Evolutionary conservation across 1,284 basidiomycete genomes (phyloP).

Genomic region (Volvariella surrecta): DNA sequence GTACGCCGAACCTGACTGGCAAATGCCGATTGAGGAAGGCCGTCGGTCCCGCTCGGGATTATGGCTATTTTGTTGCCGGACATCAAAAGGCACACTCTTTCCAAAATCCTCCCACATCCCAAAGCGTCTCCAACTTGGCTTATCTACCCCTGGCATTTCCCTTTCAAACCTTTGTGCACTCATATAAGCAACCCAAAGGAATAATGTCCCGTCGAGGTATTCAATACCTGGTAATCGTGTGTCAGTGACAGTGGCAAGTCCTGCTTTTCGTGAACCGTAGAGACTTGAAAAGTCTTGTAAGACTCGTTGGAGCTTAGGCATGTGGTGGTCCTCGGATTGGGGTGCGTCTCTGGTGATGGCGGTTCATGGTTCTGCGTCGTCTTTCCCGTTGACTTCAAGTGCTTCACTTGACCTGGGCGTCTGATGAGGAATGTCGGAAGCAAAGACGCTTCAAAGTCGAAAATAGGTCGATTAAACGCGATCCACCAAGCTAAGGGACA

Average conservation of each 20-base stretch:
- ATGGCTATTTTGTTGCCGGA: too few species aligned
- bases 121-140: too few species aligned
- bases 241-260: constrained; percentile 11
- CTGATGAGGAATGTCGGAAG: constrained; percentile 18
- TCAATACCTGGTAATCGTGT: constrained; percentile 12
- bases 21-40: too few species aligned
- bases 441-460: constrained; percentile 33
- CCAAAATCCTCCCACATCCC: too few species aligned
- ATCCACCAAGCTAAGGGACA: constrained; percentile 31
- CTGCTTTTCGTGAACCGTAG: constrained; percentile 32
- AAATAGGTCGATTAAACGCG: constrained; percentile 27
- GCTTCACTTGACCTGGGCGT: constrained; percentile 22
- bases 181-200: constrained; percentile 43
- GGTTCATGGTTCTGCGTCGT: constrained; percentile 42
- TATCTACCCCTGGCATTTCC: too few species aligned
- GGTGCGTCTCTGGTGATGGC: constrained; percentile 35
- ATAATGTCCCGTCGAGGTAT: constrained; percentile 50
- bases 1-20: too few species aligned
- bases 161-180: constrained; percentile 27
- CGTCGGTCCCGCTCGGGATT: too few species aligned
- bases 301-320: constrained; percentile 47
- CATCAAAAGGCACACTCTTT: too few species aligned
- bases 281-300: constrained; percentile 37
- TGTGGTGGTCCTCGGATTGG: constrained; percentile 47
- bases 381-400: constrained; percentile 17